Percentiles rank a stretch among this genome's conserved stretches.
Conservation (phyloP, 2,329 filamentous ascomycete species). For the Exophiala sideris region DNA sequence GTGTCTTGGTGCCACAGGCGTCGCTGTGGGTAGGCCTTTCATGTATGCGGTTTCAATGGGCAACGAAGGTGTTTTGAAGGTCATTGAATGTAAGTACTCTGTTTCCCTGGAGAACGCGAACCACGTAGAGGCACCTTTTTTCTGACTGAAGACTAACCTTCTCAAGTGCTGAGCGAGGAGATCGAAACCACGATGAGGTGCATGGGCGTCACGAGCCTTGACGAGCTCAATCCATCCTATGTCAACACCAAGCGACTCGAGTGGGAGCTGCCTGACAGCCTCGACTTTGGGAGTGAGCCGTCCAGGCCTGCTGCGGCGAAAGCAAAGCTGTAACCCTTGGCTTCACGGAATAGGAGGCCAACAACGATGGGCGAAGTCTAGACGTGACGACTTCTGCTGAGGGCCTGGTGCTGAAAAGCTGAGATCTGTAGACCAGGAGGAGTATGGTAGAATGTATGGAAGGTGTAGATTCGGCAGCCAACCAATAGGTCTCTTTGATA, state of each 20-base stretch:
- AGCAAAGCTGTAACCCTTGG: too few species aligned
- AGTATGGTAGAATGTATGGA: too few species aligned
- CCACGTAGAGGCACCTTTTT: background rate
- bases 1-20: slow-evolving; percentile 52
- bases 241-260: slow-evolving; percentile 32
- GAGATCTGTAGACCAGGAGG: too few species aligned
- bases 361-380: too few species aligned
- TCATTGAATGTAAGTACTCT: slow-evolving; percentile 35
- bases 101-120: background rate
- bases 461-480: too few species aligned
- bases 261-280: too few species aligned
- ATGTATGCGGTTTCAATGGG: slow-evolving; percentile 50
- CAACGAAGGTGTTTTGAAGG: slow-evolving; percentile 52
- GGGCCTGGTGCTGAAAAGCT: too few species aligned
- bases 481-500: too few species aligned
- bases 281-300: too few species aligned
- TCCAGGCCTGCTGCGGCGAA: too few species aligned
- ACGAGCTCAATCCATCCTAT: slow-evolving; percentile 41
- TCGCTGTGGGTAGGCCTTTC: slow-evolving; percentile 53
- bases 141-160: background rate
- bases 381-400: too few species aligned
- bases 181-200: slow-evolving; percentile 49
- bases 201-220: slow-evolving; percentile 43
- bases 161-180: slow-evolving; percentile 35
- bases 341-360: too few species aligned